Percentiles rank a stretch among this genome's conserved stretches.
Conservation (phyloP, 768 basidiomycete species). For the Xerocomus potaroensis region DNA sequence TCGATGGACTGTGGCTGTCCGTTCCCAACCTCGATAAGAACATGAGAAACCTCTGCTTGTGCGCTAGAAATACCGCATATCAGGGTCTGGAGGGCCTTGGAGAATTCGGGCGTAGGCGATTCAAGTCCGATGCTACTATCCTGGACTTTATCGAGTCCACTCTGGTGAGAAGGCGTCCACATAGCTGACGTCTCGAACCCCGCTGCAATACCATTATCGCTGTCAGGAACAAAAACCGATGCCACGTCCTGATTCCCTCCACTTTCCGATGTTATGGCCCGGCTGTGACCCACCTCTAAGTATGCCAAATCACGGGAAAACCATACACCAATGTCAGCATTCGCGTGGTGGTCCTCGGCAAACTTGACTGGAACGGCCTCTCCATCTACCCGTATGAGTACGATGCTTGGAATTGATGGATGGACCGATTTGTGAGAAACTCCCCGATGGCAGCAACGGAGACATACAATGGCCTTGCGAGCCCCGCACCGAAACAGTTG, state of each 20-base stretch:
- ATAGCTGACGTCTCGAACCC: not conserved
- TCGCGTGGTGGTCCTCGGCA: not conserved
- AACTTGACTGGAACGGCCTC: conserved; percentile 6
- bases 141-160: not conserved
- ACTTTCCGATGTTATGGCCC: not conserved
- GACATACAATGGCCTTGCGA: not conserved
- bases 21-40: not conserved
- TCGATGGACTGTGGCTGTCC: not conserved
- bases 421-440: not conserved
- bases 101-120: not conserved
- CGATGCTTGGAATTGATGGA: conserved; percentile 11
- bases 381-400: conserved; percentile 14
- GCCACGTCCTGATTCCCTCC: not conserved
- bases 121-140: not conserved
- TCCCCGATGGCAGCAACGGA: not conserved
- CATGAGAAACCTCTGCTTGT: not conserved
- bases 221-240: not conserved
- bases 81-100: not conserved
- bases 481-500: not conserved
- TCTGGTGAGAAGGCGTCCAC: not conserved
- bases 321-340: not conserved
- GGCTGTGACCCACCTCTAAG: not conserved
- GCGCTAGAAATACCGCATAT: not conserved
- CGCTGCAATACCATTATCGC: not conserved
- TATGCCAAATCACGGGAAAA: not conserved